Evolutionary conservation across 495 filamentous ascomycete species (phyloP), one percentile per base, ranked within the genome.

Genomic region (Parachaetomium inaequale): DNA sequence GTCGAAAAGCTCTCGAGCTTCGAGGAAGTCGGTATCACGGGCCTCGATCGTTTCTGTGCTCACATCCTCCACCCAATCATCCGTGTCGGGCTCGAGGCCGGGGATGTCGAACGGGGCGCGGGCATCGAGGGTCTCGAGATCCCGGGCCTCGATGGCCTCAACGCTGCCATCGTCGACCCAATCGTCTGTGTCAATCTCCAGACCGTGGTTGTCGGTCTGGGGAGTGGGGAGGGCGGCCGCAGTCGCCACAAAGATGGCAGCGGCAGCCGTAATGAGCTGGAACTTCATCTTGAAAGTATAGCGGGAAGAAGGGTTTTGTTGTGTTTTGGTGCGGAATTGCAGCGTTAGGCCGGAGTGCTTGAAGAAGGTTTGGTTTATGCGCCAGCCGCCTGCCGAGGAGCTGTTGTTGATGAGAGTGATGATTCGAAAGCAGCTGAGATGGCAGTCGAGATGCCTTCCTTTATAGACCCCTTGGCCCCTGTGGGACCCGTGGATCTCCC

Each of bases 281-380:
- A 65, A 61, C 57, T 66, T 68, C 63, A 68, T 68, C 55, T 63
- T 66, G 66, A 55, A 54, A 32, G 36, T 21, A 2, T 46, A 25
- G 23, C 1, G 10, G 7, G 6, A 23, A 54, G 14, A 4, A 34
- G 29, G 11, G 50, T 32, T 31, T 12, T 7, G 14, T 7, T 28
- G 54, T 43, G 8, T 12, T 36, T 2, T 36, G 2, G 34, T 36
- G 10, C 8, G 5, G 34, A 36, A 12, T 36, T 2, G 10, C 10
- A 12, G 8, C 38, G 15, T 17, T 10, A n/a, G 12, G 2, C 12
- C 17, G n/a, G 34, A 38, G 32, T 14, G 32, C 8, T 23, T 2
- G 32, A 23, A 12, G 19, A 34, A 12, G 5, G 7, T 11, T 53
- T 7, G 12, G 7, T 0, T 43, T n/a, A n/a, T n/a, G n/a, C n/a